phyloP scores from a whole-genome alignment of 2,329 filamentous ascomycete species.

The Cryphonectria radicalis region DNA sequence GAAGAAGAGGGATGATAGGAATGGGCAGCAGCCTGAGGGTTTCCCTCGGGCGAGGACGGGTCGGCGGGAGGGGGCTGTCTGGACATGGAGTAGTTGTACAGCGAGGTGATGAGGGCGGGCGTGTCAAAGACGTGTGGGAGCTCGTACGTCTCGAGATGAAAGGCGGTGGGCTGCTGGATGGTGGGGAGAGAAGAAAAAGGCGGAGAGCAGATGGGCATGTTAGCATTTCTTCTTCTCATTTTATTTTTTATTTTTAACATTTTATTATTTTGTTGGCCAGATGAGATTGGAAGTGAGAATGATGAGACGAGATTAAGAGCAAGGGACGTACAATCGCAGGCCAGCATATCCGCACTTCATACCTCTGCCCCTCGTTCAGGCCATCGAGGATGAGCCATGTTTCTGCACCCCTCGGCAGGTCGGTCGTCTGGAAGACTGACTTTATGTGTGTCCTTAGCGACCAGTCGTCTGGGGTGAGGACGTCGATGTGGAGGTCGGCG shows the following conservation, averaged over 20 bases:
- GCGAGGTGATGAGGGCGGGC: conserved; percentile 65
- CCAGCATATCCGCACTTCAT: conserved; percentile 95
- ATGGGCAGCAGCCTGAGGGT: background rate
- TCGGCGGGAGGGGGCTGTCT: conserved; percentile 42
- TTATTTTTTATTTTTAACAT: background rate
- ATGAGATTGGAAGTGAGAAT: background rate
- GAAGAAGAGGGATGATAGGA: conserved; percentile 6
- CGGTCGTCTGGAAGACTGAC: conserved; percentile 67
- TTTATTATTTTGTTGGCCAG: background rate
- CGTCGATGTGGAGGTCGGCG: conserved; percentile 64
- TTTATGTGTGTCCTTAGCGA: conserved; percentile 67
- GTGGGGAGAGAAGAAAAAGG: conserved; percentile 14
- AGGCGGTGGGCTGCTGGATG: conserved; percentile 80
- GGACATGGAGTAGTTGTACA: conserved; percentile 64
- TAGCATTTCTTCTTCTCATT: background rate
- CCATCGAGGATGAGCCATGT: conserved; percentile 81
- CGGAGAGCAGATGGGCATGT: conserved; percentile 21
- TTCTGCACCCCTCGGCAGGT: conserved; percentile 58
- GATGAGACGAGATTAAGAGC: background rate
- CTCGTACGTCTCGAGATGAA: conserved; percentile 69
- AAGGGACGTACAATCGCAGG: conserved; percentile 77
- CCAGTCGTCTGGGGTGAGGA: conserved; percentile 62
- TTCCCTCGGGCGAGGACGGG: background rate
- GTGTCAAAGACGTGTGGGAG: conserved; percentile 64
- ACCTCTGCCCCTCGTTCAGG: conserved; percentile 73